Conservation (phyloP, 139 green algal genomes). For the Micromonas pusilla region DNA sequence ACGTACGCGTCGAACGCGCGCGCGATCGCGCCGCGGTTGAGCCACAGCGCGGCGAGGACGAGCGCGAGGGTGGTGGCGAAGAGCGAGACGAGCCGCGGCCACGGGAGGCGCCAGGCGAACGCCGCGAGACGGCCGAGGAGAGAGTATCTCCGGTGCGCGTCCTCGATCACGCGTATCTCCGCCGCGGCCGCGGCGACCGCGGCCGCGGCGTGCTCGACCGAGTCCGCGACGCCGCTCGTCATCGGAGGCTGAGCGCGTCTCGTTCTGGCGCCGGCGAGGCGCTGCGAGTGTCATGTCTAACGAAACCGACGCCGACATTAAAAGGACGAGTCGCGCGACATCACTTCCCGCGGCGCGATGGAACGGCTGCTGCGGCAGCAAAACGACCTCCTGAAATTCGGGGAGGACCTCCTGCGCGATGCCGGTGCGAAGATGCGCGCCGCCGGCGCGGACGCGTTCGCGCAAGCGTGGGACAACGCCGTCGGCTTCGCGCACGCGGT, state of each 20-base stretch:
- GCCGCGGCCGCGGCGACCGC: not conserved
- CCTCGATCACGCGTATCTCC: not conserved
- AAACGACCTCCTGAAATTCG: not conserved
- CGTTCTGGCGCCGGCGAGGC: no score
- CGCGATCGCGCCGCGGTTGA: not conserved
- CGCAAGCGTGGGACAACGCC: not conserved
- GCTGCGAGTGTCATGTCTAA: no score
- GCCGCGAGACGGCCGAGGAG: not conserved
- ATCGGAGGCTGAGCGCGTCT: no score
- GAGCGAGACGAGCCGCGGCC: not conserved
- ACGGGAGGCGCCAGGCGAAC: not conserved
- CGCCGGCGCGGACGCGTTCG: not conserved
- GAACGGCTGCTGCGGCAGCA: not conserved
- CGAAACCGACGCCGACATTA: no score
- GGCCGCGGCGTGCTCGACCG: not conserved
- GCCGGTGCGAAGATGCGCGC: not conserved
- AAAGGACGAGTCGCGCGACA: no score
- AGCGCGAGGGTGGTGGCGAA: not conserved
- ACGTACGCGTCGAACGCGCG: not conserved
- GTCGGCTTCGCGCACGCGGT: slow-evolving; percentile 5
- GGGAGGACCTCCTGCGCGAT: not conserved
- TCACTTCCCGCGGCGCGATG: no score
- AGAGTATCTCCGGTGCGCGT: not conserved
- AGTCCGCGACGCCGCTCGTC: not conserved
- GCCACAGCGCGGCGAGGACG: not conserved